Evolutionary conservation across 2,329 filamentous ascomycete species (phyloP), one percentile per base, ranked within the genome.

Genomic region (Tolypocladium nubicola): DNA sequence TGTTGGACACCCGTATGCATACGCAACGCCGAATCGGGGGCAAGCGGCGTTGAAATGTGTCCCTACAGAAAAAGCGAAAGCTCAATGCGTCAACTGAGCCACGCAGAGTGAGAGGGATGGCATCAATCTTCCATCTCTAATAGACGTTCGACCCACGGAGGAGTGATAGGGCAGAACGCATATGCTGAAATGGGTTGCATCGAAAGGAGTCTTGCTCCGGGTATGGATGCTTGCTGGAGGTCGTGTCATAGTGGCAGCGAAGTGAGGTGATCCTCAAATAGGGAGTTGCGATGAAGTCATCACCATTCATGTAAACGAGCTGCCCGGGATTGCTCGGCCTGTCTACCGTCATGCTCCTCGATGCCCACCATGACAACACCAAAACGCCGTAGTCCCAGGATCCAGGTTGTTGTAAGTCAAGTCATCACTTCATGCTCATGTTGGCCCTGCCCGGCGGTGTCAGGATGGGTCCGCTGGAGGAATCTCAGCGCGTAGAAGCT

Each of bases 131-230:
- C 78, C 78, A 80, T 74, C 71, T 73, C 70, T 75, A 74, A 76
- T 80, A 79, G 77, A 75, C 77, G 71, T 77, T 75, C 75, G 72
- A 75, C 75, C 75, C 77, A 79, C 67, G 76, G 77, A 70, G 68
- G 71, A 77, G 73, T 64, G 63, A 65, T 70, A 68, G 68, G 66
- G 71, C 70, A 72, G 75, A 77, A 77, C 75, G 77, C 67, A 79
- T 79, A 80, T 79, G 77, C 77, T 79, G 70, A 75, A 75, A 78
- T 79, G 75, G 68, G 56, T 8, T n/a, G 33, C 43, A 11, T 23
- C 35, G 13, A 33, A 16, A 52, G 30, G 11, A 37, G 53, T 33
- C 41, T 52, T 21, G 19, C 30, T 37, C 47, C n/a, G 9, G 19
- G 19, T 14, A 6, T 21, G 19, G 33, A 35, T 13, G 47, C 19